Evolutionary conservation across 345 rosid species (phyloP).

Genomic region (Eucalyptus brandiana): DNA sequence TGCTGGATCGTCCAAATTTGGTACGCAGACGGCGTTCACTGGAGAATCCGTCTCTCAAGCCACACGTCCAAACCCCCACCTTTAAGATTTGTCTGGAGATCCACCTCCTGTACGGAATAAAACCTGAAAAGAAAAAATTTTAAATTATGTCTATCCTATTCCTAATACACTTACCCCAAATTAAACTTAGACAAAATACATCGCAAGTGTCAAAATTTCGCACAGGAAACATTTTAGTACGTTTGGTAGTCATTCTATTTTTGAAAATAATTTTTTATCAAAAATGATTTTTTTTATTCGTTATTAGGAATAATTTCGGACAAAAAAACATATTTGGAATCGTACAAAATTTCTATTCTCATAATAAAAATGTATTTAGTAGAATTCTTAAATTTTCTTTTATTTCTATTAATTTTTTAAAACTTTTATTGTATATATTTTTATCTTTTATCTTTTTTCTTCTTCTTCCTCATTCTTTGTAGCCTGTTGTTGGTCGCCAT

Average conservation of each 20-base stretch:
- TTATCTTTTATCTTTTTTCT: too few species aligned
- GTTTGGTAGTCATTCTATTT: too few species aligned
- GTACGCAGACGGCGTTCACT: not conserved
- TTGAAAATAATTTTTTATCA: too few species aligned
- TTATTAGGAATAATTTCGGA: rapidly evolving
- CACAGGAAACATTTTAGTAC: rapidly evolving
- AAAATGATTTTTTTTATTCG: rapidly evolving
- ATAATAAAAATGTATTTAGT: too few species aligned
- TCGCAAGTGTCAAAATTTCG: rapidly evolving
- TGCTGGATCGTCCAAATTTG: not conserved
- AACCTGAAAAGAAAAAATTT: too few species aligned
- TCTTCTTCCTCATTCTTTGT: too few species aligned
- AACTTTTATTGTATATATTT: too few species aligned
- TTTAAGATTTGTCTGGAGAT: not conserved
- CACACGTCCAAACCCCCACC: not conserved
- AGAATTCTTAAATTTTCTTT: too few species aligned
- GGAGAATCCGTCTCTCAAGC: not conserved
- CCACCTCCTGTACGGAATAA: too few species aligned
- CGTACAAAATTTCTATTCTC: rapidly evolving
- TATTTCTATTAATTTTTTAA: too few species aligned
- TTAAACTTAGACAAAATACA: too few species aligned
- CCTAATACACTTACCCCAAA: rapidly evolving
- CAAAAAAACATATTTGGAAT: rapidly evolving
- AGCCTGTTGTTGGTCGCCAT: rapidly evolving
- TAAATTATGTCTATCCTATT: too few species aligned